Evolutionary conservation across 257 asterid genomes (phyloP).

Genomic region (Fraxinus americana): DNA sequence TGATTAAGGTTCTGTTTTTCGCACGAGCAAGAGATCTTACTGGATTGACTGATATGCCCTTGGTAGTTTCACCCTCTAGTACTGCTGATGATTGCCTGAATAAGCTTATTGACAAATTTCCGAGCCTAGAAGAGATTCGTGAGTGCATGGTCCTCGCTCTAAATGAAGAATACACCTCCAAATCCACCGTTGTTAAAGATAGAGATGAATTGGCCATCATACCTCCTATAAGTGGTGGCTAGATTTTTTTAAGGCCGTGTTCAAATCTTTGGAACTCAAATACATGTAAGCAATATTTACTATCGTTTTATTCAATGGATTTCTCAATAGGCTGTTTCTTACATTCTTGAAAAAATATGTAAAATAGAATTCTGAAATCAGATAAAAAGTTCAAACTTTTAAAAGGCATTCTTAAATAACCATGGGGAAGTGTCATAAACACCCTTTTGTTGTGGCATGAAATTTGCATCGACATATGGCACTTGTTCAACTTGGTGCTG

Average conservation of each 20-base stretch:
- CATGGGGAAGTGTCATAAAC: conserved; percentile 14
- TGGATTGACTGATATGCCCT: conserved; percentile 56
- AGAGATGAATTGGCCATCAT: conserved; percentile 90
- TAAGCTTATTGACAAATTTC: conserved; percentile 59
- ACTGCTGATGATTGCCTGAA: conserved; percentile 73
- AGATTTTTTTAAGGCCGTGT: conserved; percentile 21
- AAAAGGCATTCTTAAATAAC: background rate
- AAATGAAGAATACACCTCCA: conserved; percentile 73
- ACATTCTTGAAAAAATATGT: background rate
- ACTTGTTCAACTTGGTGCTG: background rate
- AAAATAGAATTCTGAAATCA: background rate
- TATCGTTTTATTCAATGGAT: background rate
- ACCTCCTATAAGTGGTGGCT: conserved; percentile 97
- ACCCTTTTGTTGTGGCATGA: conserved; percentile 5
- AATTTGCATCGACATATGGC: conserved; percentile 4
- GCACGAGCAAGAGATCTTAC: conserved; percentile 88
- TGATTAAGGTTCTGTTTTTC: conserved; percentile 77
- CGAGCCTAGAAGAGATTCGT: conserved; percentile 77
- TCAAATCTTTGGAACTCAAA: background rate
- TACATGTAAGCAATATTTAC: background rate
- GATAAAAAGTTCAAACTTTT: background rate
- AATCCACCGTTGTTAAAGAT: conserved; percentile 63
- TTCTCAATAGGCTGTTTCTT: background rate
- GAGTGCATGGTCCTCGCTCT: conserved; percentile 85
- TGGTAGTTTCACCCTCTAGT: conserved; percentile 66